Base-by-base conservation (phyloP, 257 asterid species). In the Vinca minor region DNA sequence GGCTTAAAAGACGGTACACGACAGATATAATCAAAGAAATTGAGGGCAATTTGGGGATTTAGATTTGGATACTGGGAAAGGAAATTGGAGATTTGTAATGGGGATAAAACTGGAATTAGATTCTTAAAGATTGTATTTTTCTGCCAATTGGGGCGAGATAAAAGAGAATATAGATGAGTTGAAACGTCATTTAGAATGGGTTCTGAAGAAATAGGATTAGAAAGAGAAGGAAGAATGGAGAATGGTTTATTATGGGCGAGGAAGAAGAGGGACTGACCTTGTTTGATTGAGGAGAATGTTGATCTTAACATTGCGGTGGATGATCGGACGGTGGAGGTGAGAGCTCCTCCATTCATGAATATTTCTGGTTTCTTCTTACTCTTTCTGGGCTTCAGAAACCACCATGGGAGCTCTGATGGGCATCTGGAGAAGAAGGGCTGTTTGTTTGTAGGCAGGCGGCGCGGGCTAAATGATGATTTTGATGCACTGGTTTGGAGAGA, bases 111-210 rank as follows among this genome's bases (percentile, higher is more conserved):
- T 25, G 89, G 89, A 60, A 88, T 70, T 29, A 88, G 81, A 38
- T 70, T 73, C 61, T 65, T 75, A 61, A 87, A 64, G 7, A 85
- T 81, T 14, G 88, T 83, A 60, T 74, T 80, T n/a, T 79, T 85
- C 63, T 83, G 88, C 91, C 91, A 85, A 75, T 83, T 80, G 38
- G 87, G 85, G 3, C 64, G 72, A 49, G 82, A 70, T 8, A 87
- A 80, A 45, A 87, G 69, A 54, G 80, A 74, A 48, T 67, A 66
- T 29, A 87, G 79, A 34, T 83, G 79, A 25, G 81, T 55, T 18
- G 76, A 62, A 69, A 79, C 65, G 52, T 79, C 88, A n/a, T 61
- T 21, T 28, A 34, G 4, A 3, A 11, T 18, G 36, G 65, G 54
- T 36, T 63, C 53, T 23, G 23, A 73, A 31, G 74, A 46, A 42